Percentiles rank a stretch among this genome's conserved stretches.
Conservation (phyloP, 345 rosid genomes). For the Linum usitatissimum region DNA sequence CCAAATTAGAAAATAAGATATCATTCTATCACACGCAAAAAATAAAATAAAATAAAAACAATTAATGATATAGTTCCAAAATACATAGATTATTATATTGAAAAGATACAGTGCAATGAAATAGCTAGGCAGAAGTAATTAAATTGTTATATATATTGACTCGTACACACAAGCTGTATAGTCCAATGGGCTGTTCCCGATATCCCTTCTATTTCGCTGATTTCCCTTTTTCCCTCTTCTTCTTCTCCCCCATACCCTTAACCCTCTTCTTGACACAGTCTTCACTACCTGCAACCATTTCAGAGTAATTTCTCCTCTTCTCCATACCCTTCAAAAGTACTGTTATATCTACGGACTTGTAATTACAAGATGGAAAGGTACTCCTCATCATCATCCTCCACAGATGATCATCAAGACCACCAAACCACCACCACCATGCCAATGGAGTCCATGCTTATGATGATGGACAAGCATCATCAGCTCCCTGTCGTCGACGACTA, state of each 20-base stretch:
- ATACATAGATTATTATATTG: too few species aligned
- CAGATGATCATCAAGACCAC: constrained; percentile 31
- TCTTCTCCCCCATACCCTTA: constrained; percentile 13
- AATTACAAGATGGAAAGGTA: constrained; percentile 29
- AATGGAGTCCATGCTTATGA: constrained; percentile 20
- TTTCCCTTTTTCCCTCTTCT: background rate
- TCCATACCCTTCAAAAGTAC: constrained; percentile 28
- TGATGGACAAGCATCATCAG: constrained; percentile 18
- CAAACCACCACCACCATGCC: background rate
- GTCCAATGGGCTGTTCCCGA: constrained; percentile 28
- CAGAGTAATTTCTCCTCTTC: constrained; percentile 12
- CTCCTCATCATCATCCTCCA: constrained; percentile 17
- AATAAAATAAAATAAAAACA: too few species aligned
- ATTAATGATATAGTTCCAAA: too few species aligned
- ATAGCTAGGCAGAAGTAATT: background rate
- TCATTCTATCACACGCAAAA: background rate
- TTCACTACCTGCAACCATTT: background rate
- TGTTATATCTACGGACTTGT: background rate
- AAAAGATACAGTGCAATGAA: too few species aligned
- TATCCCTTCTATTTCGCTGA: constrained; percentile 12
- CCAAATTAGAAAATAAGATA: too few species aligned
- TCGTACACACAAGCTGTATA: background rate
- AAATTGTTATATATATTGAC: constrained; percentile 14
- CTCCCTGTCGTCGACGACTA: constrained; percentile 27
- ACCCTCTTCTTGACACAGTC: constrained; percentile 14